Evolutionary conservation across 1,139 yeast genomes (phyloP), one percentile per base, ranked within the genome.

Genomic region (Geotrichum cucujoidarum): DNA sequence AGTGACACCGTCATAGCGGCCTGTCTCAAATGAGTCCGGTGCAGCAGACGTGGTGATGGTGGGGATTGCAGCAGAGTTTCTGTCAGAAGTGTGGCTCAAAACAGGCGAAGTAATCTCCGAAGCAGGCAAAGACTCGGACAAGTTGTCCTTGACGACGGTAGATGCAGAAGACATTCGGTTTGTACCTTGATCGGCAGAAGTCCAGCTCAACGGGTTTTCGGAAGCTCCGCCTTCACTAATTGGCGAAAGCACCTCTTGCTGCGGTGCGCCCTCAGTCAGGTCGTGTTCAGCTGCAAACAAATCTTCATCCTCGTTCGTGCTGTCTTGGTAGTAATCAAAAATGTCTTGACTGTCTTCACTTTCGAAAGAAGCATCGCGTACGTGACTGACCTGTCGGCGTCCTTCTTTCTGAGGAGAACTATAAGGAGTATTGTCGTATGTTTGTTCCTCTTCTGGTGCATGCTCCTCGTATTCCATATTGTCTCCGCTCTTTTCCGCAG

Each of bases 341-440:
- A 47, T 47, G 20, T 43, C 50, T 16, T 40, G 45, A 24, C 27
- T 10, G 10, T 24, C 27, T 24, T 24, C 27, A 10, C 27, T 24
- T 24, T 47, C 50, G 36, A 43, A 47, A 22, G 47, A 39, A 37
- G 38, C 43, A 30, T 43, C 50, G n/a, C n/a, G n/a, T 7, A 37
- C 33, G 27, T 40, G 35, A 14, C 40, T n/a, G n/a, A n/a, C n/a
- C n/a, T n/a, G n/a, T n/a, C n/a, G n/a, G n/a, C n/a, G n/a, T n/a
- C n/a, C n/a, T n/a, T n/a, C n/a, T n/a, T n/a, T n/a, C n/a, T n/a
- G n/a, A n/a, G n/a, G n/a, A n/a, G n/a, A n/a, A n/a, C n/a, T n/a
- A n/a, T n/a, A n/a, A n/a, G n/a, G n/a, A n/a, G n/a, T n/a, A n/a
- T n/a, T n/a, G n/a, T n/a, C n/a, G n/a, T n/a, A n/a, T n/a, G n/a